Conservation (phyloP, 345 rosid genomes). For the Cardiospermum halicacabum region DNA sequence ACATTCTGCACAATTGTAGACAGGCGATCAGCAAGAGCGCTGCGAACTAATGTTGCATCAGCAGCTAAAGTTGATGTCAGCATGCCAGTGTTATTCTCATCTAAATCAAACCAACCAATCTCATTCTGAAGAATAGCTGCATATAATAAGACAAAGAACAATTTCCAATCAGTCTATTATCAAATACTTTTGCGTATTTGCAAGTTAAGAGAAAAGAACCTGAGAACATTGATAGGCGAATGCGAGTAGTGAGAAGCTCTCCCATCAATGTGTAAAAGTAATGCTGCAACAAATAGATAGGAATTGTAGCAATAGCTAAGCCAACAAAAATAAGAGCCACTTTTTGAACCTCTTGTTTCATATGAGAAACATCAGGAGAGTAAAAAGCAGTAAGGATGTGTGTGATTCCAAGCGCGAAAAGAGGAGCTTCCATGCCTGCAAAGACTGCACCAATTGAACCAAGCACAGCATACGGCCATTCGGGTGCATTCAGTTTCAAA, state of each 20-base stretch:
- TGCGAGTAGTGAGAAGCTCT: constrained; percentile 69
- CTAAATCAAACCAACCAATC: constrained; percentile 87
- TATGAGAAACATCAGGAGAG: constrained; percentile 32
- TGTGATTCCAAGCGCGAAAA: constrained; percentile 68
- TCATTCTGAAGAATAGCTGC: constrained; percentile 79
- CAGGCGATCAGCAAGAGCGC: constrained; percentile 76
- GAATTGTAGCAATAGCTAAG: constrained; percentile 46
- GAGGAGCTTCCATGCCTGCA: constrained; percentile 65
- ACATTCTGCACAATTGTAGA: constrained; percentile 78
- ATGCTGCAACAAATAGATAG: constrained; percentile 65
- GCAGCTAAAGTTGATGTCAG: constrained; percentile 67
- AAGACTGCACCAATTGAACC: constrained; percentile 77
- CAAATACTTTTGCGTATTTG: not conserved
- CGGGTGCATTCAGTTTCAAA: constrained; percentile 67
- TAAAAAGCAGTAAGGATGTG: constrained; percentile 65
- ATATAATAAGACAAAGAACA: constrained; percentile 18
- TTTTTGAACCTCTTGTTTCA: constrained; percentile 42
- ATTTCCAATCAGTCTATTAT: constrained; percentile 4
- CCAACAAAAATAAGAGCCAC: constrained; percentile 47
- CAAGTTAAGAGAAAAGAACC: constrained; percentile 33
- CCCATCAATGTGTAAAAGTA: constrained; percentile 83
- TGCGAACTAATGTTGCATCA: constrained; percentile 72
- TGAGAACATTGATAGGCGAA: constrained; percentile 66
- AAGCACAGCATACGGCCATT: constrained; percentile 76
- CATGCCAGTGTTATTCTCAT: constrained; percentile 68